Conservation (phyloP, 805 yeast species). For the Kodamaea leandrae region DNA sequence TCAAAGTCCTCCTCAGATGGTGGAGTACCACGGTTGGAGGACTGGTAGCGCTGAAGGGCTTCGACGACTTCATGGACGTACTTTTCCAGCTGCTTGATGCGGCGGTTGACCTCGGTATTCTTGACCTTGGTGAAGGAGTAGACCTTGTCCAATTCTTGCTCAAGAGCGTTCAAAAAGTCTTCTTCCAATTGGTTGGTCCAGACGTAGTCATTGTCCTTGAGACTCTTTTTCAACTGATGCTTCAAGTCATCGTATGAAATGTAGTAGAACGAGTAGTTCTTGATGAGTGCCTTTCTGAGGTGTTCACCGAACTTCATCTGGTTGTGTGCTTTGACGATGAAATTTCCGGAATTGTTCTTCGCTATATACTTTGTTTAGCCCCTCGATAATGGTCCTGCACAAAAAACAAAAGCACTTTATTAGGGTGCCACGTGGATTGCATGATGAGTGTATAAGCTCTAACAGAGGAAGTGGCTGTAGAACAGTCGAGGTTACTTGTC, state of each 20-base stretch:
- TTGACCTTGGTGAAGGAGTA: conserved; percentile 88
- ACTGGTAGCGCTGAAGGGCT: conserved; percentile 28
- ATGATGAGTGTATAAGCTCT: not conserved
- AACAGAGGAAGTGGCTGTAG: no score
- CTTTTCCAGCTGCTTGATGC: conserved; percentile 78
- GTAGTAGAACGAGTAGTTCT: conserved; percentile 88
- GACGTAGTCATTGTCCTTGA: conserved; percentile 49
- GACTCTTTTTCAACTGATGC: conserved; percentile 68
- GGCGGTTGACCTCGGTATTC: conserved; percentile 76
- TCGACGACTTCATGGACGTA: conserved; percentile 67
- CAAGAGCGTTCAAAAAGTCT: conserved; percentile 69
- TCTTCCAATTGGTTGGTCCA: conserved; percentile 86
- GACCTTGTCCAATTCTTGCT: conserved; percentile 87
- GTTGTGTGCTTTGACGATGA: no score
- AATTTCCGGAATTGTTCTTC: not conserved
- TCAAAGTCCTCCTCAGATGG: conserved; percentile 44
- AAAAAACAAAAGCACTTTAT: no score
- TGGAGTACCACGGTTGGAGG: conserved; percentile 27
- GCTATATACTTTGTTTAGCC: no score
- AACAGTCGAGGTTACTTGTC: no score
- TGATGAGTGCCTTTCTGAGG: conserved; percentile 80
- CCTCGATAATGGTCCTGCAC: no score
- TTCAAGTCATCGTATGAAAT: conserved; percentile 89
- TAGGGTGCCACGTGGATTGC: no score
- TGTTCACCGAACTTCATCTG: conserved; percentile 95